Base-by-base conservation (phyloP, 2,329 filamentous ascomycete species). In the Chrysosporium queenslandicum region DNA sequence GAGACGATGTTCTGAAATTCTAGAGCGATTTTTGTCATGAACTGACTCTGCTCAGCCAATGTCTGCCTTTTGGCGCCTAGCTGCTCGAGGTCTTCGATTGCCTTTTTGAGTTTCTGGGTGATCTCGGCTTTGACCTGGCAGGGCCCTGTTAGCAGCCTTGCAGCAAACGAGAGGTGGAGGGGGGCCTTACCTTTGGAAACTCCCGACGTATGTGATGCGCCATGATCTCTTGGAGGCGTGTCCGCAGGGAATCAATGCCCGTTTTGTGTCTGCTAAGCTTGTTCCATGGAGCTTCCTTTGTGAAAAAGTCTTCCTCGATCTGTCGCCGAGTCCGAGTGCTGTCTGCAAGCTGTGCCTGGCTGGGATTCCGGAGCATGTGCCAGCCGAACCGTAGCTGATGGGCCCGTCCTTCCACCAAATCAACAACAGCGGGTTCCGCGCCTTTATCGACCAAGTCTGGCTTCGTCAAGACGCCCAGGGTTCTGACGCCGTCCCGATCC, bases 221-320 rank as follows among this genome's bases (percentile, higher is more conserved):
- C 1, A 77, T 66, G 0, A 74, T 62, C 5, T 70, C 68, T 16
- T 69, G 65, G 2, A 77, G 63, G 2, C 69, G 67, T 3, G 50
- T 54, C 16, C 66, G 65, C 25, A 78, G 56, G 0, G 72, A 61
- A 0, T 60, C 56, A 30, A 77, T 65, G 1, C 74, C 75, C 16
- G 69, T 66, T 12, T 66, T 63, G 14, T 71, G 67, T 21, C 59
- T 56, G 1, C 63, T 58, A 1, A 75, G 46, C 0, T 27, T 50
- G 9, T 61, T 68, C 71, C 72, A 75, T 0, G 66, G 68, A 0
- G 52, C 29, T 5, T 50, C 56, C 3, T 50, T 55, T 6, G 54
- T 55, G 51, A 71, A 69, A 58, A 74, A 72, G 0, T 50, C 50
- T 6, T 54, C 51, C 51, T 75, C 73, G 2, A 60, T 48, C 0